Conservation (phyloP, 2,329 filamentous ascomycete species). For the Beauveria brongniartii region DNA sequence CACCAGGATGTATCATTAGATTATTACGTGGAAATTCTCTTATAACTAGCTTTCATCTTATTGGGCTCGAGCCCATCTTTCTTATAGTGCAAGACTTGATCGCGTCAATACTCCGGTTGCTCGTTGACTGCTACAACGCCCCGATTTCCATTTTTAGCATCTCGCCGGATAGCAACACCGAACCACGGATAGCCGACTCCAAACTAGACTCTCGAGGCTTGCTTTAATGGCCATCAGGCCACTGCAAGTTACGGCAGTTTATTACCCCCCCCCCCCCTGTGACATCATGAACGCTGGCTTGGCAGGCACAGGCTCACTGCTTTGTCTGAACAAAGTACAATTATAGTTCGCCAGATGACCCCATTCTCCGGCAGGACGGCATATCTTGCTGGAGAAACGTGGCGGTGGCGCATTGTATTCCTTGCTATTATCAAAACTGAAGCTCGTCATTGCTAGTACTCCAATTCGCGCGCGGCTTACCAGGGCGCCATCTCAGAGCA, state of each 20-base stretch:
- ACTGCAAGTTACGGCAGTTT: not conserved
- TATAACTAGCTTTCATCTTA: too few relatives aligned
- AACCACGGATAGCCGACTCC: not conserved
- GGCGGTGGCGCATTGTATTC: not conserved
- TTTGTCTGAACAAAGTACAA: too few relatives aligned
- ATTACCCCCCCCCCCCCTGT: not conserved
- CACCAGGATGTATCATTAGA: not conserved
- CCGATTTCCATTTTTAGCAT: not conserved
- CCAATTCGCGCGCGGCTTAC: not conserved
- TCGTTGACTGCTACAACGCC: not conserved
- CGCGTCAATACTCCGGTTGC: not conserved
- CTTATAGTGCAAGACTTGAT: too few relatives aligned
- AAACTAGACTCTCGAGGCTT: not conserved
- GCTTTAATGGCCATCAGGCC: not conserved
- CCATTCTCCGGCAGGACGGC: not conserved
- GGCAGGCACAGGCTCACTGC: not conserved
- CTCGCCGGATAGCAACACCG: not conserved
- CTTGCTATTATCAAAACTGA: conserved; percentile 5
- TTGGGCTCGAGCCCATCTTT: too few relatives aligned
- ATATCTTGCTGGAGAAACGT: not conserved
- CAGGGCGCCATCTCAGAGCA: not conserved
- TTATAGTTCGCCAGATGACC: not conserved
- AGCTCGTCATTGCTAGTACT: not conserved
- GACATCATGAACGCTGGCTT: not conserved
- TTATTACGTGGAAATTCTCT: too few relatives aligned